Evolutionary conservation across 768 basidiomycete genomes (phyloP).

Genomic region (Rhizopogon sp.): DNA sequence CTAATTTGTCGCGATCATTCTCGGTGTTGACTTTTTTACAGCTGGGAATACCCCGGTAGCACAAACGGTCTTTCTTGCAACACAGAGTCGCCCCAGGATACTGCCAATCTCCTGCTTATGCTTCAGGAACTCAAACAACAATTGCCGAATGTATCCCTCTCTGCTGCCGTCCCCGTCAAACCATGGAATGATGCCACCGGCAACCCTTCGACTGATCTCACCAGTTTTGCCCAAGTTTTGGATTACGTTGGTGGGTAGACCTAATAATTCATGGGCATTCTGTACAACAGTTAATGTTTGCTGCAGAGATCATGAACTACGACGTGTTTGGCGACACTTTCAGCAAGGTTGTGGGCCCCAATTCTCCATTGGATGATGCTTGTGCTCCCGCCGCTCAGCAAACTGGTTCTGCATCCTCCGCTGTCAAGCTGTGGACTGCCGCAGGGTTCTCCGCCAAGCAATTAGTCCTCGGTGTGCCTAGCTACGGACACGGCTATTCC

Average conservation of each 20-base stretch:
- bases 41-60: conserved; percentile 81
- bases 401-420: conserved; percentile 70
- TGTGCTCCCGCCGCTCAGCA: conserved; percentile 59
- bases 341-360: conserved; percentile 62
- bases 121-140: conserved; percentile 61
- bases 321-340: conserved; percentile 51
- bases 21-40: conserved; percentile 21
- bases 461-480: conserved; percentile 80
- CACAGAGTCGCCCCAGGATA: conserved; percentile 54
- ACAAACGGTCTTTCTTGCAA: conserved; percentile 69
- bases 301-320: conserved; percentile 65
- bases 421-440: conserved; percentile 65
- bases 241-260: conserved; percentile 59
- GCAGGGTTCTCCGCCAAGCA: conserved; percentile 71
- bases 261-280: conserved; percentile 10
- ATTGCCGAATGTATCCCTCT: conserved; percentile 57
- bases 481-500: conserved; percentile 76
- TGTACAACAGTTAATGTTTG: conserved; percentile 15
- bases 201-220: conserved; percentile 54
- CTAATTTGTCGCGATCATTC: neutral
- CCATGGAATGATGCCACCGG: conserved; percentile 64
- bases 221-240: conserved; percentile 59
- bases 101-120: conserved; percentile 75
- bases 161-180: conserved; percentile 61
- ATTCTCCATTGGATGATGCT: conserved; percentile 76